Conservation (phyloP, 73 alveolate species). For the Paramecium biaurelia region DNA sequence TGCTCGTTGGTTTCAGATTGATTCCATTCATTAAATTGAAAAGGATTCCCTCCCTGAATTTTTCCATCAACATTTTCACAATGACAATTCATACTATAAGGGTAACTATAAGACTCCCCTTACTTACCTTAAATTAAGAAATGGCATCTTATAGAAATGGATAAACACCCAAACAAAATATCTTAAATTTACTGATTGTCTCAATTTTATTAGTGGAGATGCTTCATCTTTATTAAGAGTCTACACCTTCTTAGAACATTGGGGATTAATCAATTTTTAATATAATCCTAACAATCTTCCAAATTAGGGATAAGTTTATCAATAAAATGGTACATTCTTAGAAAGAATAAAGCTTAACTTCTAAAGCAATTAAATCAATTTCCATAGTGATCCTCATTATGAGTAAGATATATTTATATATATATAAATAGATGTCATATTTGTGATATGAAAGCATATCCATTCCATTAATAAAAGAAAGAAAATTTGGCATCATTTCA, state of each 20-base stretch:
- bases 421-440: neutral
- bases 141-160: constrained; percentile 32
- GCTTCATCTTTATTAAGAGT: constrained; percentile 69
- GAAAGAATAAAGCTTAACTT: constrained; percentile 32
- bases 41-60: constrained; percentile 76
- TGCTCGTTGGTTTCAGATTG: constrained; percentile 77
- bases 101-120: constrained; percentile 74
- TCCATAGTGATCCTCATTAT: neutral
- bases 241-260: constrained; percentile 74
- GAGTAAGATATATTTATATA: neutral
- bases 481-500: constrained; percentile 3
- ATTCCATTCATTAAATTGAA: constrained; percentile 75
- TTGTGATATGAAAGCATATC: neutral
- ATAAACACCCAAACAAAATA: constrained; percentile 47
- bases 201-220: constrained; percentile 74
- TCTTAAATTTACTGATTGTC: constrained; percentile 71
- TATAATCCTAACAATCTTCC: constrained; percentile 66
- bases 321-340: constrained; percentile 31
- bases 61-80: constrained; percentile 71
- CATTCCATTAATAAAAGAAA: neutral
- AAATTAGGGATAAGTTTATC: constrained; percentile 60
- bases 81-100: constrained; percentile 69
- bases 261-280: constrained; percentile 80
- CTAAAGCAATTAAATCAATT: constrained; percentile 17
- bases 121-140: constrained; percentile 70